phyloP scores from a whole-genome alignment of 805 yeast species.

The Lipomyces starkeyi region DNA sequence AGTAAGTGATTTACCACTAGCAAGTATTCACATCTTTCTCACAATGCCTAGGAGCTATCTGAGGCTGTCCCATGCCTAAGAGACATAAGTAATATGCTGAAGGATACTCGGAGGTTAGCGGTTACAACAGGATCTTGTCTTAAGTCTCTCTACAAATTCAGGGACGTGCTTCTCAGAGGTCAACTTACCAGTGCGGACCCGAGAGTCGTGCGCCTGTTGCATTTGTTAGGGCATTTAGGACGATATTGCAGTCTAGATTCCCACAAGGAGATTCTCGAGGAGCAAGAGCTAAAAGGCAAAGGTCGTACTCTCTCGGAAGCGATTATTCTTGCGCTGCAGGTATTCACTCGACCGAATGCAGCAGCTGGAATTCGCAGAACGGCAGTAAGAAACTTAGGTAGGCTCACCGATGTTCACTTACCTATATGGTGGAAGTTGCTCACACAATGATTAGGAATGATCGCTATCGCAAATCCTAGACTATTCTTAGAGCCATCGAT shows the following conservation, averaged over 20 bases:
- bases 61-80: slow-evolving; percentile 77
- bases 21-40: background rate
- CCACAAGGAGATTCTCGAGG: slow-evolving; percentile 49
- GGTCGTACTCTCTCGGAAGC: slow-evolving; percentile 57
- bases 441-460: slow-evolving; percentile 46
- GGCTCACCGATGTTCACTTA: background rate
- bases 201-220: slow-evolving; percentile 61
- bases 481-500: slow-evolving; percentile 66
- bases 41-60: slow-evolving; percentile 56
- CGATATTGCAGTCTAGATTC: slow-evolving; percentile 67
- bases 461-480: slow-evolving; percentile 69
- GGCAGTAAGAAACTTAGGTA: slow-evolving; percentile 59
- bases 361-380: slow-evolving; percentile 52
- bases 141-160: slow-evolving; percentile 55
- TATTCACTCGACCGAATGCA: slow-evolving; percentile 53
- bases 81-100: slow-evolving; percentile 56
- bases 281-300: slow-evolving; percentile 48
- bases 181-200: slow-evolving; percentile 46
- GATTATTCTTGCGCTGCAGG: slow-evolving; percentile 62
- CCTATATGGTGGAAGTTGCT: background rate
- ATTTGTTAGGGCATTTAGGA: slow-evolving; percentile 73
- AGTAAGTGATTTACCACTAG: slow-evolving; percentile 8
- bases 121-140: slow-evolving; percentile 71
- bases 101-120: slow-evolving; percentile 57
- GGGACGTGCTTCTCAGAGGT: slow-evolving; percentile 42